Percentiles rank a stretch among this genome's conserved stretches.
These are phyloP conservation scores for Lupinus albus DNA, from an alignment of 306 rosid species.

Conservation along the genomic window DNA sequence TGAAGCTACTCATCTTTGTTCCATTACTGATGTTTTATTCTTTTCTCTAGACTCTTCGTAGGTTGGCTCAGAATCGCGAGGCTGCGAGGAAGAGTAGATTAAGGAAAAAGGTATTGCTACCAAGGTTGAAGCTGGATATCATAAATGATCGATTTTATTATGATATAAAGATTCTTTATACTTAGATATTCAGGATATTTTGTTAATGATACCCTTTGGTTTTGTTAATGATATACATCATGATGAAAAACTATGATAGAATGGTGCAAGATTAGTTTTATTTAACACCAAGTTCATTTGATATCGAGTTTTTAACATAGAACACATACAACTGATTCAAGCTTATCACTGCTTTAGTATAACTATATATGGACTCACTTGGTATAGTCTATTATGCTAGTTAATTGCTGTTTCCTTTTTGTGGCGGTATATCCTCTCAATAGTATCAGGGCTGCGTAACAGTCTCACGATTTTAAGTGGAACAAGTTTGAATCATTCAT, in stretches of 20 bases:
- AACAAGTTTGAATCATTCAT: conserved; percentile 51
- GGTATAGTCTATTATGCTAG: not conserved
- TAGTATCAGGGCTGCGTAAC: not conserved
- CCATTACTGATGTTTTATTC: conserved; percentile 5
- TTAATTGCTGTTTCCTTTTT: conserved; percentile 1
- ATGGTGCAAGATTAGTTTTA: not conserved
- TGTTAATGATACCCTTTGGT: not conserved
- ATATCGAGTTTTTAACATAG: not conserved
- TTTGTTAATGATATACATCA: not conserved
- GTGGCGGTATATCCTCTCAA: conserved; percentile 1
- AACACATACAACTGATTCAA: not conserved
- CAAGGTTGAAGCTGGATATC: not conserved
- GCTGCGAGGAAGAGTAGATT: conserved; percentile 78
- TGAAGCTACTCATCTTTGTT: not conserved
- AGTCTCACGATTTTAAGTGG: conserved; percentile 39
- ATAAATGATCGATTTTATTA: too few species aligned
- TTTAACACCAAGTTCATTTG: not conserved
- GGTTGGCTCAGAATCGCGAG: conserved; percentile 82
- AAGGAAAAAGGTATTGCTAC: conserved; percentile 66
- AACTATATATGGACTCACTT: not conserved
- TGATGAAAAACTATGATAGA: not conserved
- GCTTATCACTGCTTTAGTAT: not conserved
- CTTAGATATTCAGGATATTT: not conserved
- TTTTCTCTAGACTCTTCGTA: conserved; percentile 54
- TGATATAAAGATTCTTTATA: too few species aligned